Base-by-base conservation (phyloP, 345 rosid species). In the Salix dunnii region DNA sequence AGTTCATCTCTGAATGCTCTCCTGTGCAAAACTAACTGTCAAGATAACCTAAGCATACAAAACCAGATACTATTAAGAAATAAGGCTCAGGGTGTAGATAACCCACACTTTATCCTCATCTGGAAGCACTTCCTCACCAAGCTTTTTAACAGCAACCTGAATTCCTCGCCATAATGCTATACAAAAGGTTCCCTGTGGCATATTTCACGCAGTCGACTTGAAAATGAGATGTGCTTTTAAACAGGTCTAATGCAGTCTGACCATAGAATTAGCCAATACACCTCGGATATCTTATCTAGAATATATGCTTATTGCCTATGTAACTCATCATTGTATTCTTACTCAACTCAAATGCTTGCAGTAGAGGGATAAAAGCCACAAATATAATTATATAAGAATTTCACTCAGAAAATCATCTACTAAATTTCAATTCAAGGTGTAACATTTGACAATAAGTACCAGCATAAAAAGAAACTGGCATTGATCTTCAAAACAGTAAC, bases 101-200 rank as follows among this genome's bases (percentile, higher is more conserved):
- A 85, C 97, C 71, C 82, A 96, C 98, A 96, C 97, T 96, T 90
- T 91, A 71, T 91, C 91, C 0, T 92, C 96, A 48, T 93, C 92
- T 51, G 82, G 67, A 67, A 87, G 60, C 71, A 96, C 92, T 77
- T 91, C 87, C 74, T 91, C 99, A n/a, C 80, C 86, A 43, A 96
- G 93, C 84, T 68, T 91, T 78, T 96, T 96, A 65, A 93, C 97
- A 27, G 98, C 99, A 75, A 96, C 97, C 84, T 91, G 71, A 73
- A 88, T 96, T n/a, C 99, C 99, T 70, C 94, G 94, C 99, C 99
- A 96, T 49, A 86, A 87, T 78, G 93, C 97, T 67, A 83, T 80
- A 64, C 88, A 77, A 68, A 87, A 95, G 71, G 99, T 95, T 77
- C 99, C 98, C 99, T 93, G 89, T 31, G 63, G 67, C 67, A 85